Evolutionary conservation across 169 alveolate genomes (phyloP), one percentile per base, ranked within the genome.

Genomic region (Cryptosporidium tyzzeri): DNA sequence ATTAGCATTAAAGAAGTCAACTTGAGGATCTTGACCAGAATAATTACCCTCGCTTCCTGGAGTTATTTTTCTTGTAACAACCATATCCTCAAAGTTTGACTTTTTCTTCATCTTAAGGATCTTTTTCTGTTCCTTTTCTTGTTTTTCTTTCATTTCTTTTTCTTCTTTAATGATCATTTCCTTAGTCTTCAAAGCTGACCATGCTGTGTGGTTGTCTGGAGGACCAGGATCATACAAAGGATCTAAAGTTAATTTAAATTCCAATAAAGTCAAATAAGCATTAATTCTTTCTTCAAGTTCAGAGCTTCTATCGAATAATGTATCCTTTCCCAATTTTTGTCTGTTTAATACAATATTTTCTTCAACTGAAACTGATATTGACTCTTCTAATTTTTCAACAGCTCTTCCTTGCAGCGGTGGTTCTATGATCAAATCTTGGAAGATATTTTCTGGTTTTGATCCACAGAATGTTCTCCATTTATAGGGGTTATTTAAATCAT

Each of bases 391-490:
- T 26, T 80, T 80, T 33, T 80, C 69, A 31, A 80, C 62, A 7
- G 89, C 89, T 65, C 89, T 80, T 44, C 89, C 89, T 44, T 80
- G 89, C 44, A 80, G 23, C 0, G 89, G 89, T 44, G 89, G 89
- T 23, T 80, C 89, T 44, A 80, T 80, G 4, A 80, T 80, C 50
- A 80, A 65, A 59, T 80, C 69, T 41, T 59, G 35, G 44, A 80
- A 80, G 21, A 80, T 59, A 16, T 55, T 62, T 10, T 80, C 89
- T 6, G 89, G 89, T 26, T 80, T 80, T 37, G 89, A 80, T 14
- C 89, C 89, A 62, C 94, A 92, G 45, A 95, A 93, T 31, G 96
- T 93, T 16, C 94, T 84, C 97, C 97, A 95, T 67, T 92, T 94
- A 23, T 86, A 70, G 41, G 86, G 74, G 29, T 84, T 87, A 41